Evolutionary conservation across 1,284 basidiomycete genomes (phyloP).

Genomic region (Sphagnurus paluster): DNA sequence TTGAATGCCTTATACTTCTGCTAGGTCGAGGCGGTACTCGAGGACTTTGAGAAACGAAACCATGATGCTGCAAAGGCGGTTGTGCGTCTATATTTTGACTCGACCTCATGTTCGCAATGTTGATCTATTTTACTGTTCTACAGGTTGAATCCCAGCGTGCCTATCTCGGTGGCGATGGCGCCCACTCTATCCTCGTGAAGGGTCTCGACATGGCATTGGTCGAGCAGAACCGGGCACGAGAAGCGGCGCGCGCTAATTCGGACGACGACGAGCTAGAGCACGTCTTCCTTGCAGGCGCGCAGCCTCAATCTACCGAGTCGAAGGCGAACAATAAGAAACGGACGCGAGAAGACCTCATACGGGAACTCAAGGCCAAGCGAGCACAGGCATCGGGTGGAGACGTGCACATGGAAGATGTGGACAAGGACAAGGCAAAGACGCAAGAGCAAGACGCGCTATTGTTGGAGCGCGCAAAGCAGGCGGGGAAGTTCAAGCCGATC

Average conservation of each 20-base stretch:
- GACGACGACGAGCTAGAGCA: slow-evolving; percentile 79
- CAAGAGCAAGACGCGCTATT: slow-evolving; percentile 30
- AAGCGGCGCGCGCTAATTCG: slow-evolving; percentile 47
- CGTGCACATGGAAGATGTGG: slow-evolving; percentile 10
- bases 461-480: slow-evolving; percentile 54
- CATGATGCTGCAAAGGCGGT: slow-evolving; percentile 55
- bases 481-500: slow-evolving; percentile 79
- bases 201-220: slow-evolving; percentile 88
- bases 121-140: slow-evolving; percentile 6
- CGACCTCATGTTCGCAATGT: neutral
- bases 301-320: neutral
- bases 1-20: neutral
- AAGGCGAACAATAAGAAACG: slow-evolving; percentile 52
- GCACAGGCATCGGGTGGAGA: slow-evolving; percentile 28
- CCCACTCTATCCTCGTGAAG: slow-evolving; percentile 85
- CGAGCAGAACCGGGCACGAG: slow-evolving; percentile 78
- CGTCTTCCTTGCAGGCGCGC: slow-evolving; percentile 51
- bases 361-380: slow-evolving; percentile 70
- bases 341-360: slow-evolving; percentile 71
- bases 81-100: slow-evolving; percentile 38
- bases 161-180: slow-evolving; percentile 86
- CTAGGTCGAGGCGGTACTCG: slow-evolving; percentile 77
- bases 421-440: slow-evolving; percentile 14
- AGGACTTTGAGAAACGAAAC: slow-evolving; percentile 74
- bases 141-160: slow-evolving; percentile 76